Percentiles rank a stretch among this genome's conserved stretches.
phyloP scores from a whole-genome alignment of 345 rosid species.

The Trapa bicornis region DNA sequence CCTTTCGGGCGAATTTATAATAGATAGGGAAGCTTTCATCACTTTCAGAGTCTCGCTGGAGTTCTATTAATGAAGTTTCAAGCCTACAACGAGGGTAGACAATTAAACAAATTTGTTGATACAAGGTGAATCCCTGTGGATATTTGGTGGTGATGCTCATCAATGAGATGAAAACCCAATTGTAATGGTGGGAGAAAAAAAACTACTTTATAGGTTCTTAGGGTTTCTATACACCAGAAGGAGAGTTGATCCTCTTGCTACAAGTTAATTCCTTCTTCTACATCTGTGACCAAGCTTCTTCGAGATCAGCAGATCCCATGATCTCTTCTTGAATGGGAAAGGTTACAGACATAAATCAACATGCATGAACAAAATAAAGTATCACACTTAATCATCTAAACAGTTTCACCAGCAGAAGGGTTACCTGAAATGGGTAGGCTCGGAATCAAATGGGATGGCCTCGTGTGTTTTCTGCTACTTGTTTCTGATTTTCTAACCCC shows the following conservation, averaged over 20 bases:
- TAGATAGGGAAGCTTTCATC: neutral
- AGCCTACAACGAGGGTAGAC: too few relatives aligned
- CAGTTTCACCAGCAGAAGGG: neutral
- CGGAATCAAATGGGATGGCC: neutral
- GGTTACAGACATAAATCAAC: neutral
- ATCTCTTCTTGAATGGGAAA: slow-evolving; percentile 3
- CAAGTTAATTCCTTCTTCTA: neutral
- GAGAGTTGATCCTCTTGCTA: neutral
- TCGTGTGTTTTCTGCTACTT: neutral
- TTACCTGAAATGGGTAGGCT: neutral
- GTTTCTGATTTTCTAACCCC: neutral
- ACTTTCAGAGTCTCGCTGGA: too few relatives aligned
- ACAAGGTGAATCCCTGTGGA: neutral
- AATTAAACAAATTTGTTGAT: neutral
- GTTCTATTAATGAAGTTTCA: too few relatives aligned
- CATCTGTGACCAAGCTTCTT: neutral
- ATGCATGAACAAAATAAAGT: neutral
- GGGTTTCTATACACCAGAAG: neutral
- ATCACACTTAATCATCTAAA: neutral
- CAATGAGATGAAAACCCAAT: neutral
- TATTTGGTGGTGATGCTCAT: neutral
- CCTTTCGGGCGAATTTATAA: neutral
- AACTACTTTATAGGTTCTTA: neutral
- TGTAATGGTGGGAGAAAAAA: neutral
- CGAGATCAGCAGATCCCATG: neutral